These are phyloP conservation scores for Pleurotus giganteus DNA, from an alignment of 768 basidiomycete species.

Conservation along the genomic window DNA sequence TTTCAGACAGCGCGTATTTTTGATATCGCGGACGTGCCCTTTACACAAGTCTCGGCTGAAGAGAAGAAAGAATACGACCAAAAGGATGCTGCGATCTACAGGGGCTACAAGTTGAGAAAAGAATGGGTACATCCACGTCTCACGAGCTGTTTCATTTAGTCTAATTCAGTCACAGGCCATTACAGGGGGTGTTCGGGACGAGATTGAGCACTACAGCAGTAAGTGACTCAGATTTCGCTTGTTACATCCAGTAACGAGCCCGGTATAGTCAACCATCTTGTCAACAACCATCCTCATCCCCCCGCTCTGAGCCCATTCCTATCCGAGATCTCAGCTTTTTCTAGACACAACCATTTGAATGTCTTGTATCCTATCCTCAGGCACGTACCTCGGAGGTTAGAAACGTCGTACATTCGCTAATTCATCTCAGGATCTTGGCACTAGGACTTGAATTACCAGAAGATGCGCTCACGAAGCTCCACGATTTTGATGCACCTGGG, in stretches of 20 bases:
- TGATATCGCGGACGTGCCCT: conserved; percentile 45
- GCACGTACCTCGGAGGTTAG: conserved; percentile 20
- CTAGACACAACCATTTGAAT: conserved; percentile 47
- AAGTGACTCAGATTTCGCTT: conserved; percentile 3
- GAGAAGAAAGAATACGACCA: conserved; percentile 41
- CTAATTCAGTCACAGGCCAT: conserved; percentile 28
- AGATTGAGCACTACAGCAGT: conserved; percentile 45
- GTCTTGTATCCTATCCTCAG: conserved; percentile 48
- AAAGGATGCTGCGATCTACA: conserved; percentile 42
- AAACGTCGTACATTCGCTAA: not conserved
- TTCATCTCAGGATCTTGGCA: conserved; percentile 39
- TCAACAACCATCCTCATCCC: conserved; percentile 48
- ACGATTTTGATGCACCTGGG: conserved; percentile 38
- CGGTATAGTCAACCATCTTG: conserved; percentile 51
- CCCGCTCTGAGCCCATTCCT: conserved; percentile 46
- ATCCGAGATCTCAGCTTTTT: conserved; percentile 50
- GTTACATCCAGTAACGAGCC: not conserved
- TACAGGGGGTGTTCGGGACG: conserved; percentile 40
- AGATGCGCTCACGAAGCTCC: conserved; percentile 47
- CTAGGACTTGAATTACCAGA: conserved; percentile 53
- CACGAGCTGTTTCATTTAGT: not conserved
- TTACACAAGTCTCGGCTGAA: conserved; percentile 34
- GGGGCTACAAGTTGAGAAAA: conserved; percentile 51
- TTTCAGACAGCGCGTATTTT: conserved; percentile 42
- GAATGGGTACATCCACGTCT: conserved; percentile 39